Percentiles rank a stretch among this genome's conserved stretches.
phyloP scores from a whole-genome alignment of 495 filamentous ascomycete genomes.

The Xanthoparmelia taractica region DNA sequence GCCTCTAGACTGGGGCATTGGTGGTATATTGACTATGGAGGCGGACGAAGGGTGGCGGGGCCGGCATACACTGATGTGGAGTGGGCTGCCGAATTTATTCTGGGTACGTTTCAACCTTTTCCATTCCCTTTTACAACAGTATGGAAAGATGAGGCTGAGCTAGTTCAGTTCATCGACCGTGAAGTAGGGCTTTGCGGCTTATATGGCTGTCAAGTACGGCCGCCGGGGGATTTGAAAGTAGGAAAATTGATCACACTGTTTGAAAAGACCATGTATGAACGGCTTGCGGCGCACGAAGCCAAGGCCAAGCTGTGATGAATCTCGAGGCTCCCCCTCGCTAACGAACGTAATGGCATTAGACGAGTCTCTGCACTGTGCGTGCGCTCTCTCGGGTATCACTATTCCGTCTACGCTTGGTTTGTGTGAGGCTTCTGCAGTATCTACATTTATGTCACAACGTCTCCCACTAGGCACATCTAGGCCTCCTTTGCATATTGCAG shows the following conservation, averaged over 20 bases:
- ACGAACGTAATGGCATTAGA: not conserved
- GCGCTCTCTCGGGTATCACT: not conserved
- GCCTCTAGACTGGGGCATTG: conserved; percentile 2
- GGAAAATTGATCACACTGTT: conserved; percentile 9
- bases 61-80: conserved; percentile 4
- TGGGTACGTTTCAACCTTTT: not conserved
- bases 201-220: conserved; percentile 2
- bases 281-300: not conserved
- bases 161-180: conserved; percentile 5
- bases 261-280: conserved; percentile 9
- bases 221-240: not conserved
- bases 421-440: not conserved
- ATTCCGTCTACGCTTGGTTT: not conserved
- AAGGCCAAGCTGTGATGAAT: conserved; percentile 1
- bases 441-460: not conserved
- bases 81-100: conserved; percentile 9
- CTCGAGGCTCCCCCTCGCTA: not conserved
- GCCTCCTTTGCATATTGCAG: not conserved
- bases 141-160: not conserved
- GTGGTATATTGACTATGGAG: conserved; percentile 1
- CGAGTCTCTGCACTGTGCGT: not conserved
- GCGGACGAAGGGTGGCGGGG: conserved; percentile 3
- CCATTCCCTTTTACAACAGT: too few relatives aligned
- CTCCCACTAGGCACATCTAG: not conserved
- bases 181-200: conserved; percentile 6